Evolutionary conservation across 208 protist genomes (phyloP), one percentile per base, ranked within the genome.

Genomic region (Willaertia magna): DNA sequence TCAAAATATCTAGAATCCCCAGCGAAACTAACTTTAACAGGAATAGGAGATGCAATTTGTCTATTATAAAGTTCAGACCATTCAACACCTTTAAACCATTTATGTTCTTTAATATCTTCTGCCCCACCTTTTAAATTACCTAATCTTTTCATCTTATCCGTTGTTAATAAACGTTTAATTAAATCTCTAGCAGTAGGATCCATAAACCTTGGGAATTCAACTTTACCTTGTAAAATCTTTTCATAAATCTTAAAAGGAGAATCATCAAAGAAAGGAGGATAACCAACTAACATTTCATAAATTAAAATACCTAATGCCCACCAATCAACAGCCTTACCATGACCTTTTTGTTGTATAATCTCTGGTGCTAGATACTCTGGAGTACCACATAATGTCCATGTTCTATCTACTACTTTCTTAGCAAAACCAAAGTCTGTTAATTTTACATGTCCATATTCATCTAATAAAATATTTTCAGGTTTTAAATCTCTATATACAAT

Each of bases 71-170:
- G 1, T 42, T 42, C 48, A 30, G 61, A 79, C 91, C 96, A 99
- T 89, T 99, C 94, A 20, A 99, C 93, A 47, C 93, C 93, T 55
- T 86, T 89, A 89, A 98, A 99, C 91, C 96, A 99, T 82, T 95
- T 94, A 91, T 99, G 97, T 79, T 92, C 88, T 90, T 97, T 98
- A 84, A 99, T 93, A 87, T 99, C 97, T 49, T 94, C 86, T 12
- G 92, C 93, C 2, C 96, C 96, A 51, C 89, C 89, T 79, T 95
- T 93, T 43, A 96, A 87, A 39, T 85, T 93, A 74, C 97, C 97
- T 0, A 95, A 84, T 47, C 93, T 86, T 85, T 92, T 89, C 42
- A 90, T 93, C n/a, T 85, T 88, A 85, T 95, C 93, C n/a, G 82
- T 85, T 22, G 79, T 89, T 48, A 95, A 90, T 43, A 95, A 75